Evolutionary conservation across 257 asterid species (phyloP), one percentile per base, ranked within the genome.

Genomic region (Solanum pennellii): DNA sequence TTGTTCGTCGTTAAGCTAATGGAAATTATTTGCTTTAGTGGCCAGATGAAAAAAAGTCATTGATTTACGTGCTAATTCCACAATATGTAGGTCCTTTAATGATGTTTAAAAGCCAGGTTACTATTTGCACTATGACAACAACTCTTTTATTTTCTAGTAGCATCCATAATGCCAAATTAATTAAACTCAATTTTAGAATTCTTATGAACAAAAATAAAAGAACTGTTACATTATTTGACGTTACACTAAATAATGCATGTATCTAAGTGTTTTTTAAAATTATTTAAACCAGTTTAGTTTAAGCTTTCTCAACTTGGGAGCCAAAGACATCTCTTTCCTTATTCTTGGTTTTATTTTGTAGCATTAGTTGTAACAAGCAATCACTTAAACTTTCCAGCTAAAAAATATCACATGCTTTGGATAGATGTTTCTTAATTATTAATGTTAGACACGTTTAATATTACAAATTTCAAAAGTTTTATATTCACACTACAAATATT

Each of bases 21-120:
- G 83, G 86, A 60, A 90, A 88, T 73, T 86, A 35, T 23, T 83
- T 88, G 86, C 85, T 88, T 75, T 87, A 45, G 52, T 37, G 84
- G 39, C 29, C 21, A 66, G 4, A 11, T 12, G 9, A 77, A 39
- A 86, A 33, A 84, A 86, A 83, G 86, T 90, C 88, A 90, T 86
- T 86, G 89, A 88, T 88, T 90, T 83, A 80, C 1, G 6, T 79
- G 84, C 83, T 85, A 87, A 87, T 72, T 71, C 88, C 83, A 49
- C 49, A 85, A 77, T 69, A 39, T 89, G 87, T 85, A 89, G 88
- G 88, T 85, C 90, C 86, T 69, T n/a, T 59, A 89, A 44, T 85
- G 35, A 69, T 62, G 87, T 69, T 89, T 87, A 79, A 87, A 86
- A 71, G 83, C 18, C 71, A 69, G 80, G 42, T 89, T 89, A 42